Evolutionary conservation across 805 yeast genomes (phyloP).

Genomic region (Candida maltosa): DNA sequence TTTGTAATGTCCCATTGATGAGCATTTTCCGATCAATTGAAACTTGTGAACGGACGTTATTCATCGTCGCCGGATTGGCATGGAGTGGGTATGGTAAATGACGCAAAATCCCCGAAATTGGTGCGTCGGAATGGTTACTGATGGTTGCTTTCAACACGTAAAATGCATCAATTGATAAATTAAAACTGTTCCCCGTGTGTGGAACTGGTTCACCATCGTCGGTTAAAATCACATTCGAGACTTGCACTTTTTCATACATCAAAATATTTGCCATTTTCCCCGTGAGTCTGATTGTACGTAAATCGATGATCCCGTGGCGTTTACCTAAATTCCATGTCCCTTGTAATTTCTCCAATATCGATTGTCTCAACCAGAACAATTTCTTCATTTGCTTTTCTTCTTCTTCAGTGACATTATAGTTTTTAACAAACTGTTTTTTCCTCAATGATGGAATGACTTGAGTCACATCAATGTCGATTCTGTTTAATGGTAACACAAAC

Average conservation of each 20-base stretch:
- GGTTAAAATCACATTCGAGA: slow-evolving; percentile 27
- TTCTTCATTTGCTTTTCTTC: slow-evolving; percentile 58
- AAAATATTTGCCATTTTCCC: slow-evolving; percentile 57
- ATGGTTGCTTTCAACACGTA: slow-evolving; percentile 50
- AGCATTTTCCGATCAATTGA: slow-evolving; percentile 55
- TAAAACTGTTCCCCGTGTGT: slow-evolving; percentile 22
- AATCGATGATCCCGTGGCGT: slow-evolving; percentile 58
- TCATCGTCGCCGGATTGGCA: slow-evolving; percentile 5
- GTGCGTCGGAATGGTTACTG: slow-evolving; percentile 41
- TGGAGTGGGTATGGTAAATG: slow-evolving; percentile 47
- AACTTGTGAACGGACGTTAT: slow-evolving; percentile 24
- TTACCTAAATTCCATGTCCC: slow-evolving; percentile 61
- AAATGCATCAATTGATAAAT: slow-evolving; percentile 44
- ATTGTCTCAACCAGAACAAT: slow-evolving; percentile 79
- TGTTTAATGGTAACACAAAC: slow-evolving; percentile 65
- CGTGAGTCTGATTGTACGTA: slow-evolving; percentile 63
- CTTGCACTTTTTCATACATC: slow-evolving; percentile 44
- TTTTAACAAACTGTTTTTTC: slow-evolving; percentile 66
- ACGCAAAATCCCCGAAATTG: slow-evolving; percentile 55
- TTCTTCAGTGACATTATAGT: slow-evolving; percentile 48
- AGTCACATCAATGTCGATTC: slow-evolving; percentile 46
- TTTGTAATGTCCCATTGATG: slow-evolving; percentile 71
- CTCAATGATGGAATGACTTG: slow-evolving; percentile 67
- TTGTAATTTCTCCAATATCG: slow-evolving; percentile 51
- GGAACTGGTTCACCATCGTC: background rate